Conservation (phyloP, 768 basidiomycete species). For the Hygrophorus pudorinus region DNA sequence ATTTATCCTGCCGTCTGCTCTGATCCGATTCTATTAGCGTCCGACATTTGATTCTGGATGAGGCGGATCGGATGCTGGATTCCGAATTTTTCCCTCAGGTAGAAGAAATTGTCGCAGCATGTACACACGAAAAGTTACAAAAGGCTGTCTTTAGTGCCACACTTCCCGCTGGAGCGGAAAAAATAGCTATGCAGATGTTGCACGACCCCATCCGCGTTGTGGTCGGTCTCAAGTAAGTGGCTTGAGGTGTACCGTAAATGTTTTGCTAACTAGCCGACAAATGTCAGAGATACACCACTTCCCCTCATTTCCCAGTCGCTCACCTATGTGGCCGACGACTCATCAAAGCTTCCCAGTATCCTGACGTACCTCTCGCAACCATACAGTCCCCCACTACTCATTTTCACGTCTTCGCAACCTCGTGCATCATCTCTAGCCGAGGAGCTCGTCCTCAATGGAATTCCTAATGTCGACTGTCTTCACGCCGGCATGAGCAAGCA, state of each 20-base stretch:
- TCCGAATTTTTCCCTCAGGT: conserved; percentile 82
- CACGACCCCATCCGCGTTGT: conserved; percentile 84
- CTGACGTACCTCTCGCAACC: conserved; percentile 70
- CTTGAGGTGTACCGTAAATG: neutral
- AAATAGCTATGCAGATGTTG: conserved; percentile 77
- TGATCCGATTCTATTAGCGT: conserved; percentile 38
- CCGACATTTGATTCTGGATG: conserved; percentile 79
- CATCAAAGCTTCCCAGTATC: conserved; percentile 89
- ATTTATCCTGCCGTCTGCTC: conserved; percentile 7
- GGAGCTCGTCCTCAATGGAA: conserved; percentile 70
- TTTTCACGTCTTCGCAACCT: conserved; percentile 88
- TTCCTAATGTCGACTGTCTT: conserved; percentile 77
- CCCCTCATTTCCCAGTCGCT: conserved; percentile 84
- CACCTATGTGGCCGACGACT: conserved; percentile 86
- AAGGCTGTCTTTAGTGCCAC: conserved; percentile 95
- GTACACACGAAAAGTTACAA: conserved; percentile 57
- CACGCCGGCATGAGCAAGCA: conserved; percentile 86
- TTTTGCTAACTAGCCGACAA: conserved; percentile 1
- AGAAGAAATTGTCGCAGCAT: conserved; percentile 76
- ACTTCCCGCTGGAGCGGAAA: conserved; percentile 81
- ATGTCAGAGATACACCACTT: conserved; percentile 79
- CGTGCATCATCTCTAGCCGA: conserved; percentile 72
- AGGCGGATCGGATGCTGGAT: conserved; percentile 88
- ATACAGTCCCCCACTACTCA: conserved; percentile 82
- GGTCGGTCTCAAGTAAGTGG: conserved; percentile 87